A percentile compares a stretch with the other conserved stretches of the same genome.
phyloP scores from a whole-genome alignment of 495 filamentous ascomycete species.

The Halenospora varia region DNA sequence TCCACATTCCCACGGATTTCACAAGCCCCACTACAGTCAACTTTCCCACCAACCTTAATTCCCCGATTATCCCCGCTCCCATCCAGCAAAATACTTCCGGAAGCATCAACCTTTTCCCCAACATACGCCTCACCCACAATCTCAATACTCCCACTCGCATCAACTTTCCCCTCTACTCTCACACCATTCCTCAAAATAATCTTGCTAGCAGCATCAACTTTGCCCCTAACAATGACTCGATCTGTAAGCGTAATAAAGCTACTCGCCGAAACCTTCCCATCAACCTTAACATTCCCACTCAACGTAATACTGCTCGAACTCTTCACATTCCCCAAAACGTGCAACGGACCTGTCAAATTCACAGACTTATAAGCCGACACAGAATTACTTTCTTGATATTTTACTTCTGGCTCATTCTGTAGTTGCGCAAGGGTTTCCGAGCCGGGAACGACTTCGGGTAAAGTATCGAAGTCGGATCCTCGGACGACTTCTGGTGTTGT shows the following conservation, averaged over 20 bases:
- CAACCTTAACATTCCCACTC: constrained; percentile 1
- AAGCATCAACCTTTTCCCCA: constrained; percentile 9
- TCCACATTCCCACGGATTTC: constrained; percentile 18
- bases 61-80: constrained; percentile 1
- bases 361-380: constrained; percentile 6
- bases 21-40: constrained; percentile 4
- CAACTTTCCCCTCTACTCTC: constrained; percentile 10
- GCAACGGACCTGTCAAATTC: constrained; percentile 10
- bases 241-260: not conserved
- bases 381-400: not conserved
- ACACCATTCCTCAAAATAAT: constrained; percentile 11
- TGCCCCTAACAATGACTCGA: constrained; percentile 11
- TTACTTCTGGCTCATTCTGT: not conserved
- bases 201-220: constrained; percentile 7
- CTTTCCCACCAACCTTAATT: constrained; percentile 6
- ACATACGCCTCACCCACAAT: constrained; percentile 1
- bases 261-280: constrained; percentile 16
- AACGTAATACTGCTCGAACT: constrained; percentile 3
- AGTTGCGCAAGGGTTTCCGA: not conserved
- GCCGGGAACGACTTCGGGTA: constrained; percentile 4
- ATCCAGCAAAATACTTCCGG: not conserved
- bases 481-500: not conserved
- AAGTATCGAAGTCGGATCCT: not conserved
- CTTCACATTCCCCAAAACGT: constrained; percentile 11
- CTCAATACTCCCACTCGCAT: constrained; percentile 7